Conservation (phyloP, 352 stramenopile species). For the Discostella stelligera region DNA sequence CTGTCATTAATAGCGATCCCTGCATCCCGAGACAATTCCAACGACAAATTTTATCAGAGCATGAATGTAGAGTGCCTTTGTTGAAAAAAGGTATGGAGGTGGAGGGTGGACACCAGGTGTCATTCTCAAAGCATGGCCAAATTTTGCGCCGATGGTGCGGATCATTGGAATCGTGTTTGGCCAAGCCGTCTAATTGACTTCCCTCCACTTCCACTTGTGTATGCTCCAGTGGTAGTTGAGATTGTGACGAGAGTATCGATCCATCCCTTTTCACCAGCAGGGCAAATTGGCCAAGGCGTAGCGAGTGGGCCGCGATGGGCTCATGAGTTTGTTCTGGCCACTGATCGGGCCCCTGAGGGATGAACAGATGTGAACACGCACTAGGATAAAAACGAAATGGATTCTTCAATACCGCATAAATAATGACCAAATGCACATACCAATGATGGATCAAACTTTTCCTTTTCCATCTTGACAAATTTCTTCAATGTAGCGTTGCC, state of each 20-base stretch:
- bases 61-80: slow-evolving; percentile 69
- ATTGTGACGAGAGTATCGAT: slow-evolving; percentile 7
- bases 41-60: slow-evolving; percentile 76
- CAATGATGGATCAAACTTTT: slow-evolving; percentile 65
- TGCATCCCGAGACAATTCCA: slow-evolving; percentile 79
- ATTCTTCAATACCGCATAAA: neutral
- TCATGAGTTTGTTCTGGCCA: slow-evolving; percentile 62
- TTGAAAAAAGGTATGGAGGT: slow-evolving; percentile 62
- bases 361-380: neutral
- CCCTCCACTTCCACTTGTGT: neutral
- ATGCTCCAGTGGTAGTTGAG: neutral
- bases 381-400: neutral
- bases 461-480: slow-evolving; percentile 77
- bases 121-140: slow-evolving; percentile 61
- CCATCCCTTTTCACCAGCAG: slow-evolving; percentile 74
- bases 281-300: slow-evolving; percentile 71
- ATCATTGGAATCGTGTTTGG: slow-evolving; percentile 1
- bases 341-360: slow-evolving; percentile 49
- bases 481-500: slow-evolving; percentile 80
- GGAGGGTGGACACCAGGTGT: slow-evolving; percentile 74
- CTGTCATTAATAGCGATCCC: slow-evolving; percentile 64
- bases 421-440: slow-evolving; percentile 16
- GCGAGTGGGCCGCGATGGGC: slow-evolving; percentile 55
- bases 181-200: neutral
- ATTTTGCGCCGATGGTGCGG: slow-evolving; percentile 18